These are phyloP conservation scores for Trichoderma sp. DNA, from an alignment of 2,329 filamentous ascomycete genomes.

Conservation along the genomic window DNA sequence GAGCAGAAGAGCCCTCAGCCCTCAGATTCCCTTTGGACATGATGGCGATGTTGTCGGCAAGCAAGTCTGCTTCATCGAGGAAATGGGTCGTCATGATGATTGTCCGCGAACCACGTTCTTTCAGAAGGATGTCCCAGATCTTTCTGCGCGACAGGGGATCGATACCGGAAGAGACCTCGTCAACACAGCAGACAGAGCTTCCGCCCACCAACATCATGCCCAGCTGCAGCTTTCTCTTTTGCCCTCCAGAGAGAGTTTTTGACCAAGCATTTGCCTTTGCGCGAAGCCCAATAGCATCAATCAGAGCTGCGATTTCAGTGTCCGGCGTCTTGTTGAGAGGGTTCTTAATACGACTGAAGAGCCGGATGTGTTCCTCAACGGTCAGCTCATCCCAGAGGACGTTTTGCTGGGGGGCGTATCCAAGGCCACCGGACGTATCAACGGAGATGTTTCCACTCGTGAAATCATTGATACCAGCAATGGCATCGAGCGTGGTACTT, in stretches of 20 bases:
- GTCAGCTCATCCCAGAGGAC: slow-evolving; percentile 75
- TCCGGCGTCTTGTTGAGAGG: slow-evolving; percentile 50
- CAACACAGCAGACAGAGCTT: slow-evolving; percentile 70
- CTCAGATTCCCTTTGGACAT: slow-evolving; percentile 68
- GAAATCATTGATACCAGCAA: slow-evolving; percentile 38
- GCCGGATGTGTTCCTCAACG: slow-evolving; percentile 68
- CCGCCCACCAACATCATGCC: slow-evolving; percentile 80
- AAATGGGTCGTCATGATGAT: slow-evolving; percentile 76
- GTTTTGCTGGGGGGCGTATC: slow-evolving; percentile 74
- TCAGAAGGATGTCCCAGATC: slow-evolving; percentile 62
- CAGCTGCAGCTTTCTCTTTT: slow-evolving; percentile 75
- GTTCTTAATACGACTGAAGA: slow-evolving; percentile 71
- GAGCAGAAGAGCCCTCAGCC: slow-evolving; percentile 68
- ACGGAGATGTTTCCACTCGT: slow-evolving; percentile 64
- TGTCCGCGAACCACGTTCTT: slow-evolving; percentile 66
- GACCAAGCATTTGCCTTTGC: slow-evolving; percentile 64
- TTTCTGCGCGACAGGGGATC: slow-evolving; percentile 66
- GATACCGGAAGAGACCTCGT: slow-evolving; percentile 73
- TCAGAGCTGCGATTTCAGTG: slow-evolving; percentile 49
- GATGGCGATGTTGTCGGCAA: slow-evolving; percentile 72
- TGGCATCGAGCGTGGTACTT: slow-evolving; percentile 56
- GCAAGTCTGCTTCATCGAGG: slow-evolving; percentile 72
- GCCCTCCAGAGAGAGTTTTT: slow-evolving; percentile 70
- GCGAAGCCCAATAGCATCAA: slow-evolving; percentile 65
- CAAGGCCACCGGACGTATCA: slow-evolving; percentile 71